Base-by-base conservation (phyloP, 2,329 filamentous ascomycete species). In the Talaromyces sp. region DNA sequence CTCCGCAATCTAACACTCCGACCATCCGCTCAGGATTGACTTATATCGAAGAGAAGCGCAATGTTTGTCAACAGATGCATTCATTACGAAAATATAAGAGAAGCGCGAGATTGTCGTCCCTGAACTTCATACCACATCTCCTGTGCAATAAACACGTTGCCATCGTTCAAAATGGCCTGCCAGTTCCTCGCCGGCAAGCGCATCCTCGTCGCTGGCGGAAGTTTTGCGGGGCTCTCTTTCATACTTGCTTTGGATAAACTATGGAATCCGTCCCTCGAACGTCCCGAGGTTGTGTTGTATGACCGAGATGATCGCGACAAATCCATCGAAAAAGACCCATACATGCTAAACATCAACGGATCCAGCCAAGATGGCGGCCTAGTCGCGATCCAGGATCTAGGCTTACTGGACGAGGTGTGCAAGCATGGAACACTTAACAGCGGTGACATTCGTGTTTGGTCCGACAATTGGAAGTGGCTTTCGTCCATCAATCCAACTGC, bases 201-300 rank as follows among this genome's bases (percentile, higher is more conserved):
- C 22, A 80, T 83, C 63, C 71, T 82, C 27, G 71, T 83, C 6
- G 74, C 77, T 2, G 81, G 81, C 10, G 80, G 72, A 17, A 80
- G 81, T 27, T 72, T 82, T 27, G 76, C 80, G 2, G 80, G 81
- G 1, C 74, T 79, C 5, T 71, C 79, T 7, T 82, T 83, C 61
- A 76, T 74, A 38, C 69, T 77, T 51, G 75, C 78, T 13, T 71
- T 83, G 3, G 73, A 72, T n/a, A 77, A 77, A 59, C 72, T 77
- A 4, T 82, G 79, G 79, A 29, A 36, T 22, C 7, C 36, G 1
- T 63, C 61, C 1, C 67, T 74, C 7, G 65, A 73, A 3, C 71
- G 73, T 0, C 80, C 80, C 0, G 70, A 68, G 6, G 70, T 82
- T 53, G 68, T 71, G 51, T 11, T 64, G 17, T 63, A 45, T 47